Evolutionary conservation across 2,329 filamentous ascomycete species (phyloP).

Genomic region (Tricladium varicosporioides): DNA sequence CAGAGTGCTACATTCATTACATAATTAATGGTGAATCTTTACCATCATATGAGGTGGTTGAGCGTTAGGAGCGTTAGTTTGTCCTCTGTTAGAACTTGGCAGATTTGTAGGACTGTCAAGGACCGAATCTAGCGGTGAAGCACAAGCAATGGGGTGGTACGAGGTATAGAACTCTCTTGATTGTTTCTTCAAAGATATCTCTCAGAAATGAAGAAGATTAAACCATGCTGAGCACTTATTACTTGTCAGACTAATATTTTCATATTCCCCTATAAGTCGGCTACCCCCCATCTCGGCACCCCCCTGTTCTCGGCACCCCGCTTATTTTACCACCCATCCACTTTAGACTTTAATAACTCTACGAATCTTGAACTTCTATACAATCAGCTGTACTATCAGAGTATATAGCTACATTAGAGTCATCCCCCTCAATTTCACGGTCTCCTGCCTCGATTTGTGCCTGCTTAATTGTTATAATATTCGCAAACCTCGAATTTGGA

Average conservation of each 20-base stretch:
- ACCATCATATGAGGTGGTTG: too few relatives aligned
- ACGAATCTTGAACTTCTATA: not conserved
- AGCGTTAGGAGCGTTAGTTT: too few relatives aligned
- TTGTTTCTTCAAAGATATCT: too few relatives aligned
- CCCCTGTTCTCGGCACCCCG: not conserved
- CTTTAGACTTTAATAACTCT: not conserved
- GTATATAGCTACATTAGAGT: not conserved
- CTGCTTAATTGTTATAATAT: conserved; percentile 1
- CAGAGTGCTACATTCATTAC: not conserved
- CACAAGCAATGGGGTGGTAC: too few relatives aligned
- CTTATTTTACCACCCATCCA: not conserved
- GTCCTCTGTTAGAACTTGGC: too few relatives aligned
- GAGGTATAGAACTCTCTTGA: too few relatives aligned
- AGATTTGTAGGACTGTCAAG: too few relatives aligned
- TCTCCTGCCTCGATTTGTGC: conserved; percentile 4
- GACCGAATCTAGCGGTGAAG: too few relatives aligned
- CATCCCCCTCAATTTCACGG: not conserved
- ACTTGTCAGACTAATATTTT: too few relatives aligned
- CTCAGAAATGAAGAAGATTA: too few relatives aligned
- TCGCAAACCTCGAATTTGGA: conserved; percentile 10
- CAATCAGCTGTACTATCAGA: not conserved
- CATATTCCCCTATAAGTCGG: too few relatives aligned
- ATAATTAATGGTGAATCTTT: not conserved
- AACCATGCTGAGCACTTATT: too few relatives aligned
- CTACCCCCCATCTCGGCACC: not conserved